phyloP scores from a whole-genome alignment of 225 moss, liverwort and hornwort species.

The Pleurozium schreberi region DNA sequence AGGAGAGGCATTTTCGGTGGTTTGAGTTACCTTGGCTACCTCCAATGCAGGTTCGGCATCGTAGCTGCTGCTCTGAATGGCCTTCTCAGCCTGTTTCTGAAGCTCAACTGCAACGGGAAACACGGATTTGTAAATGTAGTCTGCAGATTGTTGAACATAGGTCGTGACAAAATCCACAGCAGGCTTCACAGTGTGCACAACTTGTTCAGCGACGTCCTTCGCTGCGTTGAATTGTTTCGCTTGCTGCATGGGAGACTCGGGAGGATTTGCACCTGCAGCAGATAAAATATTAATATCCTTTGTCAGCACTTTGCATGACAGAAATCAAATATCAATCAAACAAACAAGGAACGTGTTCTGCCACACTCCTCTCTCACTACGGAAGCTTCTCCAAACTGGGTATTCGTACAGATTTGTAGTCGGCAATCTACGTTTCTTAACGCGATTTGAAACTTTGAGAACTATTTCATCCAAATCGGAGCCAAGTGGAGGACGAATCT shows the following conservation, averaged over 20 bases:
- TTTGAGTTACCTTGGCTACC: neutral
- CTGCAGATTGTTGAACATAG: slow-evolving; percentile 35
- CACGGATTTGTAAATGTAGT: neutral
- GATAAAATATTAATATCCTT: neutral
- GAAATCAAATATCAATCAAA: neutral
- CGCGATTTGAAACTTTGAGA: too few species aligned
- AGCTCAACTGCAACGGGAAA: neutral
- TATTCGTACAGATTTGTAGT: neutral
- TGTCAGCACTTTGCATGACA: neutral
- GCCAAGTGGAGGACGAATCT: neutral
- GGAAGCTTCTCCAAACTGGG: neutral
- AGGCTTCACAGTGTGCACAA: slow-evolving; percentile 23
- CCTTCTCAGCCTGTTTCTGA: neutral
- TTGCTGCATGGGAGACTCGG: neutral
- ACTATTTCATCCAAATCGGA: neutral
- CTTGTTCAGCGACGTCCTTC: neutral
- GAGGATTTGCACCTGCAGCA: neutral
- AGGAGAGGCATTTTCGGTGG: too few species aligned
- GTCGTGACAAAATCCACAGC: slow-evolving; percentile 54
- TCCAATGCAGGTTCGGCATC: neutral
- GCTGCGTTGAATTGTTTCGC: neutral
- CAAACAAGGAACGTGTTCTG: neutral
- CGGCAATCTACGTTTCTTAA: neutral
- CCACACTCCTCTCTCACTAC: neutral
- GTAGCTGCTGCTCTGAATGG: neutral